A percentile compares a stretch with the other conserved stretches of the same genome.
phyloP scores from a whole-genome alignment of 2,329 filamentous ascomycete species.

The Fusarium hainanense region DNA sequence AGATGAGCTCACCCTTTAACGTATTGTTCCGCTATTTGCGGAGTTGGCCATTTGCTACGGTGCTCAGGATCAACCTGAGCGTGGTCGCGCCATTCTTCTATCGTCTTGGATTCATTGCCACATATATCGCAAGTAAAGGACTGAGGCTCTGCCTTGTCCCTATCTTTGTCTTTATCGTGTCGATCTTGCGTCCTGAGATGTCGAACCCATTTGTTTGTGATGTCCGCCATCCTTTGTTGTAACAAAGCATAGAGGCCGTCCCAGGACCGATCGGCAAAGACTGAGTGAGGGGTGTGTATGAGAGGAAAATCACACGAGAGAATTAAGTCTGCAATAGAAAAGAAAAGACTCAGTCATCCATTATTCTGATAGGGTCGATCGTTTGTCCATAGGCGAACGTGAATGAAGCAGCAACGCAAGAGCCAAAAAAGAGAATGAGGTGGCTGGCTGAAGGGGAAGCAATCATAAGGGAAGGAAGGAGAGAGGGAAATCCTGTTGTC shows the following conservation, averaged over 20 bases:
- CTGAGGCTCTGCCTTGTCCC: neutral
- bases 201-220: slow-evolving; percentile 32
- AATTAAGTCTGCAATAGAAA: neutral
- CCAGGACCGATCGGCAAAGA: slow-evolving; percentile 5
- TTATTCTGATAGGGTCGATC: neutral
- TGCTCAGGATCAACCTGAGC: slow-evolving; percentile 27
- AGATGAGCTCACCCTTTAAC: slow-evolving; percentile 16
- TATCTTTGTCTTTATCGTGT: slow-evolving; percentile 20
- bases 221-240: slow-evolving; percentile 25
- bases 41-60: slow-evolving; percentile 35
- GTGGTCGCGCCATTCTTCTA: slow-evolving; percentile 47
- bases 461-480: neutral
- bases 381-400: neutral
- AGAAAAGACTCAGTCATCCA: slow-evolving; percentile 13
- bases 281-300: neutral
- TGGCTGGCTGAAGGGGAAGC: neutral
- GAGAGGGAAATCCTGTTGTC: no score
- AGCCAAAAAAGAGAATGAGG: neutral
- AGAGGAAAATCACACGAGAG: neutral
- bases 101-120: slow-evolving; percentile 37
- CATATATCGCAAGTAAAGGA: slow-evolving; percentile 34
- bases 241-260: slow-evolving; percentile 16
- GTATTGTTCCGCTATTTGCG: slow-evolving; percentile 18
- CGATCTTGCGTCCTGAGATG: slow-evolving; percentile 29
- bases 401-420: neutral